A percentile compares a stretch with the other conserved stretches of the same genome.
Conservation (phyloP, 176 grass and related monocot genomes). For the Poa annua region DNA sequence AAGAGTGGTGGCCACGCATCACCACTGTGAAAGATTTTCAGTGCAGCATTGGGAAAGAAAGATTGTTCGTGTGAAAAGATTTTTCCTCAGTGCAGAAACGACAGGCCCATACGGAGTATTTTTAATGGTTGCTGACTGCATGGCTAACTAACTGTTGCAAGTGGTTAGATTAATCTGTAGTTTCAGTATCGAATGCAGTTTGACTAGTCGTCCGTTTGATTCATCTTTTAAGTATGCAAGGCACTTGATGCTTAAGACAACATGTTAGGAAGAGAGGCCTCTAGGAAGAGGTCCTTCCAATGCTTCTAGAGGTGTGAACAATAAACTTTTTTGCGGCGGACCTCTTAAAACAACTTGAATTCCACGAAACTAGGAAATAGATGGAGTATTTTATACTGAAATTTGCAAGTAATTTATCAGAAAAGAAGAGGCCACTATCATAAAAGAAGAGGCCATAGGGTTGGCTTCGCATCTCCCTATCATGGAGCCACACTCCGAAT, state of each 20-base stretch:
- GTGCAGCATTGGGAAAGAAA: slow-evolving; percentile 28
- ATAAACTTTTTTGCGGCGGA: not conserved
- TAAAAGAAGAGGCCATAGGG: not conserved
- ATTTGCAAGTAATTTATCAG: slow-evolving; percentile 7
- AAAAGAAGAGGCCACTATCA: no score
- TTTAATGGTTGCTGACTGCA: not conserved
- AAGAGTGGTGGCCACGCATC: slow-evolving; percentile 45
- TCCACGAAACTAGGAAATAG: not conserved
- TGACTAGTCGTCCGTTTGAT: slow-evolving; percentile 16
- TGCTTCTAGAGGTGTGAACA: not conserved
- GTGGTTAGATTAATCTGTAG: not conserved
- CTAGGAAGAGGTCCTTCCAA: not conserved
- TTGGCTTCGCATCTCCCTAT: not conserved
- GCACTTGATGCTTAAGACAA: not conserved
- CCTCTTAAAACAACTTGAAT: not conserved
- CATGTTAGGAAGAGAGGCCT: not conserved
- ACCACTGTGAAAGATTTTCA: slow-evolving; percentile 38
- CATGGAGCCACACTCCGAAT: not conserved
- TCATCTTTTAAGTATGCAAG: not conserved
- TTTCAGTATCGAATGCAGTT: slow-evolving; percentile 18
- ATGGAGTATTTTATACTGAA: not conserved
- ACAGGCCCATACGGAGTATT: slow-evolving; percentile 7
- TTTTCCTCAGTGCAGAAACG: slow-evolving; percentile 35
- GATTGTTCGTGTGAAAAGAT: slow-evolving; percentile 28
- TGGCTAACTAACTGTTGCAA: not conserved